Base-by-base conservation (phyloP, 768 basidiomycete genomes). In the Pilatotrama ljubarskyi region DNA sequence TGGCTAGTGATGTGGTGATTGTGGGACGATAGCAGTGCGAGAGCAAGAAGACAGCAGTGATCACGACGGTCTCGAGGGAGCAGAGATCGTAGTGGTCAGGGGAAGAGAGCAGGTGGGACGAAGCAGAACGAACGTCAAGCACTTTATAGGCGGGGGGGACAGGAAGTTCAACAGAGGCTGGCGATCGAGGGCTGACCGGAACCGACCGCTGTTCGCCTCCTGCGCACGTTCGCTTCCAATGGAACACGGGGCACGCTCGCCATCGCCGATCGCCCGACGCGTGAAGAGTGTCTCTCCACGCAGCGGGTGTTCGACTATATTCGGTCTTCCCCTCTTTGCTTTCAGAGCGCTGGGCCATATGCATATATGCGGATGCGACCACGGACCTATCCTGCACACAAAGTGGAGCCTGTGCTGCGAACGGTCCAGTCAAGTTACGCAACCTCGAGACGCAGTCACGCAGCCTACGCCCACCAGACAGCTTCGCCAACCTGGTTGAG, bases 61-160 rank as follows among this genome's bases (percentile, higher is more conserved):
- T 37, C 58, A 41, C 25, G 54, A 63, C 64, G 63, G 64, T 55
- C 49, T 49, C 47, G 26, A 32, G 18, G 32, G 47, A 50, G 50
- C n/a, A n/a, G 62, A 63, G 68, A 62, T 64, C 49, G 61, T 68
- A 62, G 55, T 38, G 54, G 65, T 57, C 54, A 57, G 20, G 53
- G 61, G 48, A 43, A 64, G 61, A 66, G 59, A 58, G 65, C 40
- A 59, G 62, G 29, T 55, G 53, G 22, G n/a, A 22, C 40, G 13
- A 22, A 36, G 3, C 9, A 13, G 13, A 15, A 36, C 25, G 49
- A n/a, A 17, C 17, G 37, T 6, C 7, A 55, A 18, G 15, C 3
- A 15, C 40, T 56, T 57, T 56, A 56, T 57, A 56, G 20, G 22
- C 20, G 9, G n/a, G 18, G 41, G 35, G 42, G 38, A 20, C 29